Conservation (phyloP, 1,139 yeast species). For the Debaryomycetaceae sp. region DNA sequence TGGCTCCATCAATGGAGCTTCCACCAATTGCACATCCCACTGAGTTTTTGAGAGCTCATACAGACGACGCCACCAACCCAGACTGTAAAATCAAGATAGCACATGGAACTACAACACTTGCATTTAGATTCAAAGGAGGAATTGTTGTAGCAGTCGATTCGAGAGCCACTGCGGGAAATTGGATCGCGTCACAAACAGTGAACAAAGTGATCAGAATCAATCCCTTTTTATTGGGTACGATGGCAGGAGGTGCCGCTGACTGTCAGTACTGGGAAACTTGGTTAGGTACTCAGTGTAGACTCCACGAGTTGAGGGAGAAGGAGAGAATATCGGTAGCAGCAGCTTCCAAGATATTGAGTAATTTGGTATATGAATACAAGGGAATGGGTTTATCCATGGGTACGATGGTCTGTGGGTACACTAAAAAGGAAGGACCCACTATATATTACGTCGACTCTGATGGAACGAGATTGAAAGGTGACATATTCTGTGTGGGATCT, state of each 20-base stretch:
- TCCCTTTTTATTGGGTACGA: slow-evolving; percentile 90
- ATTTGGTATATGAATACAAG: slow-evolving; percentile 88
- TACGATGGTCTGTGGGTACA: slow-evolving; percentile 97
- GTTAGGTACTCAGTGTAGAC: slow-evolving; percentile 95
- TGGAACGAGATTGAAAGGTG: slow-evolving; percentile 94
- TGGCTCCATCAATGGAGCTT: slow-evolving; percentile 66
- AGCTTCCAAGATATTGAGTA: slow-evolving; percentile 89
- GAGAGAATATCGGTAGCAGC: slow-evolving; percentile 96
- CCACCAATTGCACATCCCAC: slow-evolving; percentile 92
- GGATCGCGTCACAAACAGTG: slow-evolving; percentile 98
- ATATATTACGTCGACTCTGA: slow-evolving; percentile 96
- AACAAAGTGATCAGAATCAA: slow-evolving; percentile 96
- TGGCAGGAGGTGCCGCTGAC: slow-evolving; percentile 99
- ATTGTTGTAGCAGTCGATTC: slow-evolving; percentile 96
- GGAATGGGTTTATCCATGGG: slow-evolving; percentile 99
- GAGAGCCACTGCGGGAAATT: slow-evolving; percentile 96
- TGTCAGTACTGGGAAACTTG: slow-evolving; percentile 99
- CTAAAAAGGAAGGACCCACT: slow-evolving; percentile 93
- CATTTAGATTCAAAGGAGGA: slow-evolving; percentile 95
- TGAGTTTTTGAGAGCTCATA: slow-evolving; percentile 95
- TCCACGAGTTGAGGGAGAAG: slow-evolving; percentile 91
- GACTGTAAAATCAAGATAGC: slow-evolving; percentile 95
- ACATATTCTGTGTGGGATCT: slow-evolving; percentile 94
- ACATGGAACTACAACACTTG: slow-evolving; percentile 97
- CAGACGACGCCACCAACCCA: slow-evolving; percentile 89